Evolutionary conservation across 2,329 filamentous ascomycete genomes (phyloP), one percentile per base, ranked within the genome.

Genomic region (Calonectria ilicicola): DNA sequence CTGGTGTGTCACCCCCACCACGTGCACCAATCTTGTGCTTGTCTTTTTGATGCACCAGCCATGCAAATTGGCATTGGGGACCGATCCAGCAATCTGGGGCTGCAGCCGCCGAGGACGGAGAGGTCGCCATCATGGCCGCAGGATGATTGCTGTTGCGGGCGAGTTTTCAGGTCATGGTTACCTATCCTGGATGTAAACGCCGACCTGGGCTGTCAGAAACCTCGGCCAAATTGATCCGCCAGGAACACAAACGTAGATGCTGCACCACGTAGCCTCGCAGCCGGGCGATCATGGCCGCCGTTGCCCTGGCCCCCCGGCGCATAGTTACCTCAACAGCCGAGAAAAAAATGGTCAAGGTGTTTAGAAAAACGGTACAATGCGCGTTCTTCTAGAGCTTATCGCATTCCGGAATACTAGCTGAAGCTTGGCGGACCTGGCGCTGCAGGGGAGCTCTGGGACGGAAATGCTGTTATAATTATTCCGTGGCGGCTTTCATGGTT

Each of bases 391-490:
- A 40, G 68, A 60, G 42, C 62, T 70, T 66, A 60, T 70, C 63
- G 67, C 10, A 19, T 58, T 51, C 58, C 56, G 69, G 65, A 67
- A 67, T 44, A 47, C 53, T 26, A 42, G 15, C 38, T 21, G 53
- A 60, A 60, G 53, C 53, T 21, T 60, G 53, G 53, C 5, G 53
- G 14, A 17, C 32, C 38, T 38, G 35, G 53, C 14, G 2, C 32
- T 26, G 35, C 53, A 60, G 53, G 53, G 32, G 53, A 40, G 3
- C 35, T 40, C 35, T 14, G 40, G 49, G 67, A 65, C 62, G 68
- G 62, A 66, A 32, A 51, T 47, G 68, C 27, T 29, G 65, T 49
- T 51, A 67, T 67, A 72, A 72, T 68, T 72, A 53, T 72, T 68
- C 69, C 69, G 69, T 67, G 42, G 44, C 66, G 70, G 66, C 56